Evolutionary conservation across 805 yeast species (phyloP).

Genomic region (Teunomyces cretensis): DNA sequence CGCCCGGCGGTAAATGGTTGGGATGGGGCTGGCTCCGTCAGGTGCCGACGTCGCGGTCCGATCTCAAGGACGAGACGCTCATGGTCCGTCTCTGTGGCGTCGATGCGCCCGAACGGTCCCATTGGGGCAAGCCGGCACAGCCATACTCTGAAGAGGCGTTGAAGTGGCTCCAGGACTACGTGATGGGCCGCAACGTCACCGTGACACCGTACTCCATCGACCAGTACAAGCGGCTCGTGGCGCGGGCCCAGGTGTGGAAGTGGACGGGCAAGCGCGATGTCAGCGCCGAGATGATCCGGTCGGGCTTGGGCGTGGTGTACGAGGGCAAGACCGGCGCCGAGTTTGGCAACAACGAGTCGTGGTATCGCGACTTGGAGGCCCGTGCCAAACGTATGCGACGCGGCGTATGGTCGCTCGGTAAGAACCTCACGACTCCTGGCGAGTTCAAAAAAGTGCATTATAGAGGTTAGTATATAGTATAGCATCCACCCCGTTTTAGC

Average conservation of each 20-base stretch:
- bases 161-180: constrained; percentile 64
- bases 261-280: constrained; percentile 69
- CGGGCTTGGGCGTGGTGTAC: constrained; percentile 85
- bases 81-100: constrained; percentile 86
- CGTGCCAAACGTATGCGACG: constrained; percentile 52
- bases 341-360: constrained; percentile 72
- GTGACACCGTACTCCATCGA: constrained; percentile 80
- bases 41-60: constrained; percentile 53
- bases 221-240: constrained; percentile 88
- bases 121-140: constrained; percentile 92
- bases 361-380: constrained; percentile 59
- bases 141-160: constrained; percentile 84
- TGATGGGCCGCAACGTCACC: constrained; percentile 66
- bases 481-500: background rate
- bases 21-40: constrained; percentile 94
- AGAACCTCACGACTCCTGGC: constrained; percentile 67
- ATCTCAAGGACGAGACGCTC: constrained; percentile 64
- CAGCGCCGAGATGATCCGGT: constrained; percentile 80
- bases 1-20: constrained; percentile 83
- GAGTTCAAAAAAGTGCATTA: constrained; percentile 54
- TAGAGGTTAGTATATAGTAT: background rate
- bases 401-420: constrained; percentile 71
- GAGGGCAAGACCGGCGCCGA: constrained; percentile 82
- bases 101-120: constrained; percentile 95
- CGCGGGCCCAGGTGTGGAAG: constrained; percentile 64